These are phyloP conservation scores for Acanthamoeba rhysodes DNA, from an alignment of 208 protist species.

Conservation along the genomic window DNA sequence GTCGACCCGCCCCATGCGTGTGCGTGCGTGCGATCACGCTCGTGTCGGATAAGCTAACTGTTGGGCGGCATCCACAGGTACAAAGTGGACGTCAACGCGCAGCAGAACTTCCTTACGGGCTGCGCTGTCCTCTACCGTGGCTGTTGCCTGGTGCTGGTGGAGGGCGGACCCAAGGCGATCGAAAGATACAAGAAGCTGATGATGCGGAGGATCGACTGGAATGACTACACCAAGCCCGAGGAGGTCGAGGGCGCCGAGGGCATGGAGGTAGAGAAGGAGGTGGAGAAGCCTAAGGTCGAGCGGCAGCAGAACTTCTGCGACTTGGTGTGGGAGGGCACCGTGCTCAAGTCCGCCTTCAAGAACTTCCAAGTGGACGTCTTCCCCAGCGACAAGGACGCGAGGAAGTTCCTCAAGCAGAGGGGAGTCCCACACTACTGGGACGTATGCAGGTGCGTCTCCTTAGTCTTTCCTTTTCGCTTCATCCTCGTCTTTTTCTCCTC, in stretches of 20 bases:
- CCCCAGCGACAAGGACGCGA: constrained; percentile 65
- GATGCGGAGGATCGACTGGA: constrained; percentile 86
- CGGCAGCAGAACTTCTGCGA: constrained; percentile 54
- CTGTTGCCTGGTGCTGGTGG: constrained; percentile 82
- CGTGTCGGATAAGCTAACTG: not conserved
- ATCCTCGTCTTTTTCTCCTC: not conserved
- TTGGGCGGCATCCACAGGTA: not conserved
- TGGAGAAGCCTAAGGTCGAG: constrained; percentile 1
- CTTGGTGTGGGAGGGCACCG: constrained; percentile 80
- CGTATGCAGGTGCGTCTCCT: not conserved
- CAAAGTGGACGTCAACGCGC: constrained; percentile 86
- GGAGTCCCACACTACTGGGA: constrained; percentile 82
- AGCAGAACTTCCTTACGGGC: constrained; percentile 78
- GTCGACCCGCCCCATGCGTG: not conserved
- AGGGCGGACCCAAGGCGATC: constrained; percentile 81
- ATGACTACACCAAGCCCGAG: constrained; percentile 61
- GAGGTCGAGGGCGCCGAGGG: not conserved
- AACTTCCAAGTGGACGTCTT: constrained; percentile 66
- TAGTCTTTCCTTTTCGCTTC: not conserved
- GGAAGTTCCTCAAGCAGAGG: constrained; percentile 77
- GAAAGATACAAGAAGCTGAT: constrained; percentile 87
- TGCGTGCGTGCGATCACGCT: not conserved
- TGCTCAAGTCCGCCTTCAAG: constrained; percentile 76
- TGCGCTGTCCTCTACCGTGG: constrained; percentile 67
- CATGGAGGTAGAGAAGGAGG: constrained; percentile 42